Evolutionary conservation across 306 rosid genomes (phyloP).

Genomic region (Argentina anserina): DNA sequence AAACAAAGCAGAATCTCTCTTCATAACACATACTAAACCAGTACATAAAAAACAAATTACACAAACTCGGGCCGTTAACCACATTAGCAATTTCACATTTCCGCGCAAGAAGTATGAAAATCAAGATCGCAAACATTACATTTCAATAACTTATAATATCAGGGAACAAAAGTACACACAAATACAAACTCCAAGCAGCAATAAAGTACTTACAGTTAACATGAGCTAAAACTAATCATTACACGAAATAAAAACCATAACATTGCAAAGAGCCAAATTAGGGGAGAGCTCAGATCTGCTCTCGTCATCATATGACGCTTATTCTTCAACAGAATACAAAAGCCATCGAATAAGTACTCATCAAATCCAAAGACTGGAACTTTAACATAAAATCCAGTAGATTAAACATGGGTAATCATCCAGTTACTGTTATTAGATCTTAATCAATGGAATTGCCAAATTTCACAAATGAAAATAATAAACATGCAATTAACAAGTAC

Average conservation of each 20-base stretch:
- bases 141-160: not conserved
- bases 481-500: not conserved
- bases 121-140: not conserved
- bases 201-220: not conserved
- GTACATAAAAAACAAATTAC: not conserved
- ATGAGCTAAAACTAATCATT: not conserved
- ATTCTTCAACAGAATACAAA: slow-evolving; percentile 1
- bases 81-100: not conserved
- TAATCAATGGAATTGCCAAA: not conserved
- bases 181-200: not conserved
- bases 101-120: not conserved
- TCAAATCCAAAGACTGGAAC: slow-evolving; percentile 4
- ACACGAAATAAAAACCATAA: not conserved
- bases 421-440: slow-evolving; percentile 6
- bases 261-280: not conserved
- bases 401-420: slow-evolving; percentile 4
- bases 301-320: slow-evolving; percentile 11
- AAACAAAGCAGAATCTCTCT: not conserved
- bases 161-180: not conserved
- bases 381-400: not conserved
- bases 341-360: not conserved
- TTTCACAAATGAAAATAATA: not conserved
- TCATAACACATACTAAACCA: not conserved
- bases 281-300: slow-evolving; percentile 22
- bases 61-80: not conserved